Evolutionary conservation across 2,329 filamentous ascomycete species (phyloP).

Genomic region (Thermomyces lanuginosus): DNA sequence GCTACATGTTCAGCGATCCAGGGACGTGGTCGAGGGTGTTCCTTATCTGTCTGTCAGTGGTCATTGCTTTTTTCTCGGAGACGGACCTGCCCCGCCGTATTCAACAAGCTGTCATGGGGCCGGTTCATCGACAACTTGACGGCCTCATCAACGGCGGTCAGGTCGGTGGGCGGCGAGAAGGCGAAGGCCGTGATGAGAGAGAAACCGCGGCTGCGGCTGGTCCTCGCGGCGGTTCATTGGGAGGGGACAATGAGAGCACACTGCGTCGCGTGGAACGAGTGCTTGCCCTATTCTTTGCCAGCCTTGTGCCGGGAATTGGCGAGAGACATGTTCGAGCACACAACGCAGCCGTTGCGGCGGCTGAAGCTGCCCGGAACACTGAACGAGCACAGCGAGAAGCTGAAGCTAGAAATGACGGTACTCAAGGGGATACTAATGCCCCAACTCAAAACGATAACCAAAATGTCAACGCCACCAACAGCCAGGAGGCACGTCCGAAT

Average conservation of each 20-base stretch:
- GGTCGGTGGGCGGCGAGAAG: conserved; percentile 6
- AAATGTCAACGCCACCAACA: too few relatives aligned
- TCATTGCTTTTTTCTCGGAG: conserved; percentile 27
- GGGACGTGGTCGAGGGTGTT: conserved; percentile 29
- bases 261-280: conserved; percentile 38
- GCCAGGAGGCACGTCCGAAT: too few relatives aligned
- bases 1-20: conserved; percentile 40
- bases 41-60: conserved; percentile 21
- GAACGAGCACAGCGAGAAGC: conserved; percentile 14
- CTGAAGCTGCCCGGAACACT: conserved; percentile 11
- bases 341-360: conserved; percentile 34
- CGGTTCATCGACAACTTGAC: conserved; percentile 30
- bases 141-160: conserved; percentile 20
- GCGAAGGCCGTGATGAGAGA: conserved; percentile 1
- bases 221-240: not conserved
- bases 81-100: conserved; percentile 22
- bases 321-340: conserved; percentile 43
- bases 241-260: conserved; percentile 11
- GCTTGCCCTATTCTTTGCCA: conserved; percentile 45
- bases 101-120: conserved; percentile 19
- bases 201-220: conserved; percentile 1
- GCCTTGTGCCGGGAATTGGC: conserved; percentile 45
- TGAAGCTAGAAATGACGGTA: conserved; percentile 10
- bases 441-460: too few relatives aligned
- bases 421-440: too few relatives aligned